These are phyloP conservation scores for Claviceps sp. DNA, from an alignment of 2,329 filamentous ascomycete species.

Conservation along the genomic window DNA sequence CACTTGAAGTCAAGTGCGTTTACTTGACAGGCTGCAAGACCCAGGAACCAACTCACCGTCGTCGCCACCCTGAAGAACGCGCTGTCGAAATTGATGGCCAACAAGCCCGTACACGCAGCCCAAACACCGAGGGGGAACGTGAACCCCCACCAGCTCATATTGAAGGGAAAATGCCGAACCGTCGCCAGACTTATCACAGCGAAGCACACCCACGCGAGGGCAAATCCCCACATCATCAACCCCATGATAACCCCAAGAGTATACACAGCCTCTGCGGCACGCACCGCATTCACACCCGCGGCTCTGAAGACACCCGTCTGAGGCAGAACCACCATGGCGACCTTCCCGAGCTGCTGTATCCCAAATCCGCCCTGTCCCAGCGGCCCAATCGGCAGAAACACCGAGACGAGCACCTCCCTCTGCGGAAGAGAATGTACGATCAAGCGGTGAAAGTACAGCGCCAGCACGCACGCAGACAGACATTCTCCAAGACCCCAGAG, in stretches of 20 bases:
- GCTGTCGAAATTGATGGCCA: slow-evolving; percentile 29
- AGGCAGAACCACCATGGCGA: slow-evolving; percentile 28
- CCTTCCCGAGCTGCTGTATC: slow-evolving; percentile 36
- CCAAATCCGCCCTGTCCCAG: slow-evolving; percentile 53
- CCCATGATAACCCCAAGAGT: slow-evolving; percentile 37
- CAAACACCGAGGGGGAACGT: slow-evolving; percentile 34
- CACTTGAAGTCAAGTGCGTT: not conserved
- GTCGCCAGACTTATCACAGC: slow-evolving; percentile 28
- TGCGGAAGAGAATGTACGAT: slow-evolving; percentile 53
- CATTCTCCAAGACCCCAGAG: slow-evolving; percentile 51
- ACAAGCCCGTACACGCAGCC: slow-evolving; percentile 25
- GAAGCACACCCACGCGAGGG: slow-evolving; percentile 29
- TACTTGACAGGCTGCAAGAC: not conserved
- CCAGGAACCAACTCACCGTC: slow-evolving; percentile 15
- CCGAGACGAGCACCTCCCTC: slow-evolving; percentile 52
- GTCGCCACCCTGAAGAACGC: slow-evolving; percentile 28
- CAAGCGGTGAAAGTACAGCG: slow-evolving; percentile 57
- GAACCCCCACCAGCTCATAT: slow-evolving; percentile 35
- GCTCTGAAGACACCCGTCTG: slow-evolving; percentile 30
- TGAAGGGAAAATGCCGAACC: slow-evolving; percentile 28
- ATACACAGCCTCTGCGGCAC: slow-evolving; percentile 36
- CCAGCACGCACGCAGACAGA: slow-evolving; percentile 48
- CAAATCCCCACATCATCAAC: slow-evolving; percentile 32
- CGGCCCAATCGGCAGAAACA: slow-evolving; percentile 54
- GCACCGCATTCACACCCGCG: slow-evolving; percentile 17